phyloP scores from a whole-genome alignment of 225 moss, liverwort and hornwort genomes.

The Marchantia polymorpha region DNA sequence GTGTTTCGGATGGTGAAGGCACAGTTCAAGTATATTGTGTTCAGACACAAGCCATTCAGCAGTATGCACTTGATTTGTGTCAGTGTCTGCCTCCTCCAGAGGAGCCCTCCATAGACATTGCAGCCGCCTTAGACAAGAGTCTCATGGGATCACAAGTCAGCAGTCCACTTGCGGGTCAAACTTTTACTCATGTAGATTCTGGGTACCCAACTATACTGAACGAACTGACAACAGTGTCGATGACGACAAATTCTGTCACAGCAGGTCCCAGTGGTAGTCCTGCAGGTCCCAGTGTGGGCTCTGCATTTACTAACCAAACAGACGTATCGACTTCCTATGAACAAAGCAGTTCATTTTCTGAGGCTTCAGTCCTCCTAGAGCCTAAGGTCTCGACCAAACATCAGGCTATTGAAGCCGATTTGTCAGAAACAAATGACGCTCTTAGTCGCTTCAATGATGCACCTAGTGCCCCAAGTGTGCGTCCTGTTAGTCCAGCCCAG shows the following conservation, averaged over 20 bases:
- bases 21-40: slow-evolving; percentile 96
- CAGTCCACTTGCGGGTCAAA: slow-evolving; percentile 16
- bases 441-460: slow-evolving; percentile 37
- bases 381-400: slow-evolving; percentile 24
- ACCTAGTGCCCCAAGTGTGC: slow-evolving; percentile 16
- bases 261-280: slow-evolving; percentile 21
- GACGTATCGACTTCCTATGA: slow-evolving; percentile 34
- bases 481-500: slow-evolving; percentile 43
- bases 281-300: slow-evolving; percentile 22
- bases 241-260: slow-evolving; percentile 15
- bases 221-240: slow-evolving; percentile 31
- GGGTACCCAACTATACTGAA: slow-evolving; percentile 44
- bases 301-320: slow-evolving; percentile 14
- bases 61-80: slow-evolving; percentile 78
- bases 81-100: slow-evolving; percentile 65
- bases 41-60: slow-evolving; percentile 96
- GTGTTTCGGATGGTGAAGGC: slow-evolving; percentile 74
- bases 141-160: slow-evolving; percentile 30
- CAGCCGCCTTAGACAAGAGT: slow-evolving; percentile 50
- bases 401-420: slow-evolving; percentile 27
- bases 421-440: slow-evolving; percentile 27
- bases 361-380: slow-evolving; percentile 23
- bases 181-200: slow-evolving; percentile 29
- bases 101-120: slow-evolving; percentile 48
- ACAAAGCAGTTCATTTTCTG: slow-evolving; percentile 19